Evolutionary conservation across 768 basidiomycete genomes (phyloP), one percentile per base, ranked within the genome.

Genomic region (Leccinum subgranulosum): DNA sequence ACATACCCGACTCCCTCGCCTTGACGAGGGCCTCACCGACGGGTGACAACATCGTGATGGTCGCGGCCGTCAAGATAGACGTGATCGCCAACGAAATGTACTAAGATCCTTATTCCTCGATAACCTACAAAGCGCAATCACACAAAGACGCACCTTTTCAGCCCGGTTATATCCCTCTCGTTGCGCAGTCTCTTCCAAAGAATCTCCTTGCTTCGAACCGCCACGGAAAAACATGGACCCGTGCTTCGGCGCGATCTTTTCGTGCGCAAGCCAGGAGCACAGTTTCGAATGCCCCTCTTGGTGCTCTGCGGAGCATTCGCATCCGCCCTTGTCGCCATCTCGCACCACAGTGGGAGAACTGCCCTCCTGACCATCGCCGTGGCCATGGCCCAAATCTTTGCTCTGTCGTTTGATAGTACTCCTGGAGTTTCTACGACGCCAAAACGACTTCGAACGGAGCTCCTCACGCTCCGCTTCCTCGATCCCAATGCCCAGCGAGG

Each of bases 221-320:
- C 34, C 49, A 14, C 56, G 66, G 15, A 49, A 58, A 39, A 69
- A 57, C 14, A 60, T 6, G 4, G 61, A 62, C 7, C 67, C 70
- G 39, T 71, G 73, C 55, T 75, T 74, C 48, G 68, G 69, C 4
- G 66, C 65, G 3, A 74, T 69, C 8, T 70, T 68, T 19, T 43
- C 41, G 10, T 19, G 41, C 41, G 19, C 11, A 45, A 6, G 19
- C 14, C 15, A 2, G 3, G 36, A 41, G 39, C 39, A 34, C 8
- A 55, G 41, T 28, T 46, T 60, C 17, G 39, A 54, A 49, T 45
- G 48, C 4, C 5, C n/a, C 15, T 49, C 27, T 8, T 21, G 6
- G 23, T 10, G 36, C 4, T 39, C 50, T 29, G 19, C 6, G 0
- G 12, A 27, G 27, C 17, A 14, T 43, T 46, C 8, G 9, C 19